phyloP scores from a whole-genome alignment of 2,329 filamentous ascomycete genomes.

The Clarireedia hainanense region DNA sequence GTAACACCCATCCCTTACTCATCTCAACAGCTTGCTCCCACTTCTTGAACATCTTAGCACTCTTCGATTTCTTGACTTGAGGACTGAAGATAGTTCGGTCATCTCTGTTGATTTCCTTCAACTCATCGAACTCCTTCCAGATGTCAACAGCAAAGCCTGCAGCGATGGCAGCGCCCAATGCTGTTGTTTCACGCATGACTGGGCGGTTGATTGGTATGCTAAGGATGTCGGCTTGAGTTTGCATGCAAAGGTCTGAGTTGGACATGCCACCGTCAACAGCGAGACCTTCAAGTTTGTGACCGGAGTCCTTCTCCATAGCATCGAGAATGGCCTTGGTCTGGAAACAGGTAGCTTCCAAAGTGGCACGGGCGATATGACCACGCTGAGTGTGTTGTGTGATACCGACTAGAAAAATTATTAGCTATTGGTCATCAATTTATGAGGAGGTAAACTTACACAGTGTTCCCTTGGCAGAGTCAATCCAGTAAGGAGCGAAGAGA shows the following conservation, averaged over 20 bases:
- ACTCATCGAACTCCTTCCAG: conserved; percentile 67
- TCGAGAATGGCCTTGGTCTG: conserved; percentile 88
- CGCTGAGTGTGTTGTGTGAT: conserved; percentile 79
- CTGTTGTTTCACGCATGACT: conserved; percentile 83
- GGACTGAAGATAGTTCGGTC: conserved; percentile 63
- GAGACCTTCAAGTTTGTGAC: conserved; percentile 64
- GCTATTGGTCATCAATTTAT: not conserved
- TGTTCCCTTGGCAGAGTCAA: conserved; percentile 84
- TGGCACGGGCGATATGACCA: conserved; percentile 82
- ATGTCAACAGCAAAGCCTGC: conserved; percentile 77
- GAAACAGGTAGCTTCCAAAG: conserved; percentile 84
- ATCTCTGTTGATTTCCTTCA: conserved; percentile 62
- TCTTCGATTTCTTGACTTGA: conserved; percentile 49
- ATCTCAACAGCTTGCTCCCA: conserved; percentile 74
- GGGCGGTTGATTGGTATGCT: conserved; percentile 76
- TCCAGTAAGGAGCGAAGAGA: conserved; percentile 90
- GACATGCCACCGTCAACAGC: conserved; percentile 87
- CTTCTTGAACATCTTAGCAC: conserved; percentile 53
- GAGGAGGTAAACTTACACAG: conserved; percentile 34
- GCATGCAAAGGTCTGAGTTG: conserved; percentile 85
- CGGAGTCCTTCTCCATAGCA: conserved; percentile 82
- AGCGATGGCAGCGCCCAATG: conserved; percentile 80
- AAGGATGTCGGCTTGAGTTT: conserved; percentile 77
- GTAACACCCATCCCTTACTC: conserved; percentile 59
- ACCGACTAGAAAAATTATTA: conserved; percentile 44